These are phyloP conservation scores for sorghum (Sorghum bicolor) DNA, from an alignment of 176 grass and related monocot species.

Conservation along the genomic window Sorghum_bicolor_NCBIv3 NC_012877.2:62665501-62666000, in stretches of 20 bases:
- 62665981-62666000: background rate
- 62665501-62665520: constrained; percentile 91
- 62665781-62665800: background rate
- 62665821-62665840: background rate
- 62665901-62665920: constrained; percentile 27
- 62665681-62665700: constrained; percentile 62
- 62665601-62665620: constrained; percentile 40
- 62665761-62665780: too few species aligned
- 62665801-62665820: background rate
- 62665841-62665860: background rate
- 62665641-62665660: constrained; percentile 60
- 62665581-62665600: constrained; percentile 62
- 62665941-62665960: background rate
- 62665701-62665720: constrained; percentile 34
- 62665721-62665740: background rate
- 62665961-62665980: background rate
- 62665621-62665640: constrained; percentile 59
- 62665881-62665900: background rate
- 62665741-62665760: background rate
- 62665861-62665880: background rate
- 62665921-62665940: background rate
- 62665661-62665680: constrained; percentile 55
- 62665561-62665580: constrained; percentile 87
- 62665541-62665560: constrained; percentile 66
- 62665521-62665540: constrained; percentile 70